A percentile compares a stretch with the other conserved stretches of the same genome.
phyloP scores from a whole-genome alignment of 805 yeast genomes.

The Candida oleophila region DNA sequence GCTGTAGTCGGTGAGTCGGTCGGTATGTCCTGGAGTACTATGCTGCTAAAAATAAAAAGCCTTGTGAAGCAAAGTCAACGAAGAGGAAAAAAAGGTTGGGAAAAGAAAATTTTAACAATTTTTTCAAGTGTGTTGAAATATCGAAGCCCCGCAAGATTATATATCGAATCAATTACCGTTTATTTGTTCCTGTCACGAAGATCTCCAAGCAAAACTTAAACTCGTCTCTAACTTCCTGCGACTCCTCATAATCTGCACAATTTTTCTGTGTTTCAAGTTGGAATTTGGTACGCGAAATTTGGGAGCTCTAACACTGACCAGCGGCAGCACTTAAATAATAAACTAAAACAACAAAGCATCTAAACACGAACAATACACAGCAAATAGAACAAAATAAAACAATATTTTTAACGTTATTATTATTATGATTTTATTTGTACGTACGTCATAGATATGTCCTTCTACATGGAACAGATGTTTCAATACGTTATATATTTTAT shows the following conservation, averaged over 20 bases:
- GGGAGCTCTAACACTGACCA: no score
- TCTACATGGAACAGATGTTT: no score
- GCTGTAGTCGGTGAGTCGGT: no score
- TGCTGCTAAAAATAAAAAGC: no score
- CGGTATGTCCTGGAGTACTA: no score
- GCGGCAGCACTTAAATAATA: no score
- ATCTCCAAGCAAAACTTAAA: not conserved
- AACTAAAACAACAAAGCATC: not conserved
- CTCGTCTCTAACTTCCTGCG: not conserved
- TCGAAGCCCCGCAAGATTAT: not conserved
- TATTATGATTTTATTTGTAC: no score
- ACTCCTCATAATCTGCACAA: not conserved
- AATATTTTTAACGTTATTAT: not conserved
- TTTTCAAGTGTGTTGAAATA: no score
- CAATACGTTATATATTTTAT: not conserved
- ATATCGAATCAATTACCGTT: not conserved
- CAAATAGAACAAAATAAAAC: not conserved
- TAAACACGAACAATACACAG: not conserved
- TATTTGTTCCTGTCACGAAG: not conserved
- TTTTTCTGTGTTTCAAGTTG: conserved; percentile 1
- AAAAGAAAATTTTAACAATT: not conserved
- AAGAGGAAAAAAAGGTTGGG: not conserved
- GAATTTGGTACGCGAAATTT: conserved; percentile 4
- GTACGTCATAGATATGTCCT: no score
- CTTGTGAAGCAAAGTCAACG: not conserved